Evolutionary conservation across 164 flowering plant genomes (phyloP), one percentile per base, ranked within the genome.

Genomic region (Paratinospora sagittata): DNA sequence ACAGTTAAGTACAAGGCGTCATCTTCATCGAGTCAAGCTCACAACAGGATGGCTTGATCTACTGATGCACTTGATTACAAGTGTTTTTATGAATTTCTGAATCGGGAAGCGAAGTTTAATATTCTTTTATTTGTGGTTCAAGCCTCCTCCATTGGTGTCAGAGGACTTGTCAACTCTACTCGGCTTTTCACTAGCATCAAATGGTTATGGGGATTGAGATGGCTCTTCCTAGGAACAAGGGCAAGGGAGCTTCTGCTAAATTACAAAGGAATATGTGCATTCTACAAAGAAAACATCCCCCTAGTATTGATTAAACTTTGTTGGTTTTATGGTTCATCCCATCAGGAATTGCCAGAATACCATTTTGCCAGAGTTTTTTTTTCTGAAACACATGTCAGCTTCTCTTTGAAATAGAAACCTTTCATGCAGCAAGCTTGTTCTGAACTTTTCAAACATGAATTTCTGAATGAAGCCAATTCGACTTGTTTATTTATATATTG

Each of bases 21-120:
- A 58, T 80, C 86, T 33, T 80, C 91, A 23, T 85, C 86, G 37
- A 70, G 75, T 73, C 78, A 63, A 72, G 43, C 26, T 10, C 55
- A 79, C 79, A 65, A 55, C 62, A 83, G 85, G 76, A 80, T 79
- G 73, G 76, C 74, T 66, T 82, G 75, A 84, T 7, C 33, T 19
- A 60, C 13, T 69, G 63, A 60, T 33, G 19, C 36, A 26, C 13
- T 65, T 34, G 69, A 52, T 58, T 55, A 30, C 52, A 19, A 72
- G 11, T 36, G 70, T 61, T 43, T 55, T 66, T 63, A n/a, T 75
- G 41, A 19, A 55, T 30, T 75, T 45, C 60, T 14, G 49, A 16
- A 10, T 30, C 65, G 16, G 60, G 34, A 26, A 72, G 52, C 55
- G 34, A 41, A 26, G 60, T 69, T 73, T 55, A 37, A 61, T 39